Percentiles rank a stretch among this genome's conserved stretches.
phyloP scores from a whole-genome alignment of 192 early-diverging fungal species.

The Phycomyces nitens region DNA sequence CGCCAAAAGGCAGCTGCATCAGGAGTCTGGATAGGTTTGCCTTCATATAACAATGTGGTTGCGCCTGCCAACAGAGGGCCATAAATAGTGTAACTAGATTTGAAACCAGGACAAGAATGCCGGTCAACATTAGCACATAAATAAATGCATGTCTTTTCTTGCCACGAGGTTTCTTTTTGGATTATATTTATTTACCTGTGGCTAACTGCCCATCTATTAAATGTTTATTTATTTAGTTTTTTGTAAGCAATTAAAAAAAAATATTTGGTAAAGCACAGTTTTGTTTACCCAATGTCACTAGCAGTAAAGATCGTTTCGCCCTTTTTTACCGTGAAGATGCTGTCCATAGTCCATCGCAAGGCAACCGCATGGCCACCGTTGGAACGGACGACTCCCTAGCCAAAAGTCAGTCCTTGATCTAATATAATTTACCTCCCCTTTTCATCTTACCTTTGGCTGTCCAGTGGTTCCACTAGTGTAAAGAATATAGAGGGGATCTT shows the following conservation, averaged over 20 bases:
- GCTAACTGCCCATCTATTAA: constrained; percentile 72
- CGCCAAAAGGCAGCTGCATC: constrained; percentile 80
- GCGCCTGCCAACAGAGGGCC: constrained; percentile 75
- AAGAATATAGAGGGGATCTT: constrained; percentile 79
- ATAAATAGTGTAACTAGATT: constrained; percentile 68
- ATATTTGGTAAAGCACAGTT: not conserved
- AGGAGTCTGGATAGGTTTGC: constrained; percentile 78
- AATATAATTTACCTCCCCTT: not conserved
- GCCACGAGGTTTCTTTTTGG: too few relatives aligned
- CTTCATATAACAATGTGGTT: constrained; percentile 81
- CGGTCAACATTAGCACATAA: not conserved
- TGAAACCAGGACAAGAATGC: not conserved
- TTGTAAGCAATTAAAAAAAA: not conserved
- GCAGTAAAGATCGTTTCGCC: constrained; percentile 79
- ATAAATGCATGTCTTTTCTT: not conserved
- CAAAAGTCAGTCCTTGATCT: not conserved
- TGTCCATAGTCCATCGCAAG: constrained; percentile 64
- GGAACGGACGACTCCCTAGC: constrained; percentile 48
- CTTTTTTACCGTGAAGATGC: constrained; percentile 66
- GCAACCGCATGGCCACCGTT: constrained; percentile 73
- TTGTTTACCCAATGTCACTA: constrained; percentile 67
- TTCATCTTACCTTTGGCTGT: constrained; percentile 64
- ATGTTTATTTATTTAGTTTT: too few relatives aligned
- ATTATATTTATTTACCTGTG: constrained; percentile 40
- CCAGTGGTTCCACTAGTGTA: constrained; percentile 79